Evolutionary conservation across 177 flowering plant species (phyloP), one percentile per base, ranked within the genome.

Genomic region (Vitis hybrid): DNA sequence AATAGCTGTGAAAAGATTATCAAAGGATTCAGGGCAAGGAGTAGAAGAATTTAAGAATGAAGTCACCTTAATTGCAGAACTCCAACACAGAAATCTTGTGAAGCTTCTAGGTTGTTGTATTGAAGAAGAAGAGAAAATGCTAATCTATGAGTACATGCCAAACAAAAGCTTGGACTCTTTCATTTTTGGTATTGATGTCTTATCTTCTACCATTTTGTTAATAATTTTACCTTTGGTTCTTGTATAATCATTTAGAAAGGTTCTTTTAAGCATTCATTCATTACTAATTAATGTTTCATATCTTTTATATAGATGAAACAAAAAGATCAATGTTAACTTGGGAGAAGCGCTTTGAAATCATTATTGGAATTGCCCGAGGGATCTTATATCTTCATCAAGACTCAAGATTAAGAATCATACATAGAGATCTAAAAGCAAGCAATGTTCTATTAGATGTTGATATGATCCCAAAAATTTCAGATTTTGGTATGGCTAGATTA

Each of bases 341-440:
- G 93, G 51, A 20, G 59, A 82, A 12, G 20, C 83, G 90, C 0
- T 67, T 73, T 15, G 65, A 77, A 18, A 88, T 88, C 11, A 79
- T 83, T 39, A 48, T 69, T 2, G 93, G 93, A 39, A 79, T 85
- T 61, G 89, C 88, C 53, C 76, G 84, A 67, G 89, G 93, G 58
- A 65, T 89, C 29, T 68, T 85, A 48, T 89, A 89, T 73, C 87
- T 87, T 65, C 93, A 89, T 68, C 79, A 83, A 74, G 87, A 85
- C 50, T 89, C 91, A 1, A 78, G 90, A 59, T 69, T 87, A 1
- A 82, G 83, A 70, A 81, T 89, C 12, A 86, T 89, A 39, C 91
- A 89, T 54, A 77, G 94, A 61, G 91, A 89, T 69, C 64, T 89
- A 10, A 89, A 89, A 73, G 86, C 89, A 0, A 86, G 93, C 74